These are phyloP conservation scores for Massariosphaeria phaeospora DNA, from an alignment of 495 filamentous ascomycete genomes.

Conservation along the genomic window DNA sequence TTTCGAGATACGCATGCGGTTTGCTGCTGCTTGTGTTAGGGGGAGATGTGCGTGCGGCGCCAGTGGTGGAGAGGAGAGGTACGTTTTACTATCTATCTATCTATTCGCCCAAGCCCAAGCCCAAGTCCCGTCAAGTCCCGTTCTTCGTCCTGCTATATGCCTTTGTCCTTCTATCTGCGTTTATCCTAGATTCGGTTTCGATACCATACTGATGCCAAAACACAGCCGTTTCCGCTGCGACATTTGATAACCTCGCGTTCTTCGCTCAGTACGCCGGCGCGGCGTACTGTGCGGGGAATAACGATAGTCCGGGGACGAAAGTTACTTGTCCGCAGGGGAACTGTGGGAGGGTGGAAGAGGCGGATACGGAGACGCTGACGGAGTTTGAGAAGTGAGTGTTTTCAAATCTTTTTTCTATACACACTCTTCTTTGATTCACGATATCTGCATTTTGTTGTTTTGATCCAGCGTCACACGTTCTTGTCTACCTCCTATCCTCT, in stretches of 20 bases:
- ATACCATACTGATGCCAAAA: not conserved
- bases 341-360: conserved; percentile 58
- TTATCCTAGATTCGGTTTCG: not conserved
- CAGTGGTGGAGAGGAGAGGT: conserved; percentile 11
- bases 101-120: not conserved
- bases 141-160: not conserved
- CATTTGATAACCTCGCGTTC: conserved; percentile 53
- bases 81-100: not conserved
- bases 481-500: too few relatives aligned
- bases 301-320: conserved; percentile 45
- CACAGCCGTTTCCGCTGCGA: conserved; percentile 32
- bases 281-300: conserved; percentile 60
- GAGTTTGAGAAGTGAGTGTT: conserved; percentile 58
- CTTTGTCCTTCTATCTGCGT: not conserved
- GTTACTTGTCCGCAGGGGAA: conserved; percentile 53
- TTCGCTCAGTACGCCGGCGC: conserved; percentile 68
- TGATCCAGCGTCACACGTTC: too few relatives aligned
- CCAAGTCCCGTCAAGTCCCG: not conserved
- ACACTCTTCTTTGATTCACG: not conserved
- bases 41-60: not conserved
- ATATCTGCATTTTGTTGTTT: too few relatives aligned
- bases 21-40: not conserved
- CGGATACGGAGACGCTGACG: conserved; percentile 50
- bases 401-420: not conserved
- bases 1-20: not conserved